Percentiles rank a stretch among this genome's conserved stretches.
Evolutionary conservation across 2,329 filamentous ascomycete genomes (phyloP).

Genomic region (Magnaporthiopsis incrustans): DNA sequence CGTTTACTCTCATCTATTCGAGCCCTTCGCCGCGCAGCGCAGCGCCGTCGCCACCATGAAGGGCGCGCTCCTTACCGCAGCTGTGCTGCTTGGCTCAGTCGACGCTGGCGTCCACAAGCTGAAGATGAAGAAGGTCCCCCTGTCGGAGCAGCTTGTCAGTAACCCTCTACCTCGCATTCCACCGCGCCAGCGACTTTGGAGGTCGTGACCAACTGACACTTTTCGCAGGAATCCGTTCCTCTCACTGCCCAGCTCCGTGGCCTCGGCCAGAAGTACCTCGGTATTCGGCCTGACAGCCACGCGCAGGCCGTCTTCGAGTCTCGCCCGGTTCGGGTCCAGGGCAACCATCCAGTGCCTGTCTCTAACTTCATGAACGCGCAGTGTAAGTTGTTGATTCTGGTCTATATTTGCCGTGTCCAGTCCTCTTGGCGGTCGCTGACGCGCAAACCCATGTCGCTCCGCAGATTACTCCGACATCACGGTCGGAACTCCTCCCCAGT

Average conservation of each 20-base stretch:
- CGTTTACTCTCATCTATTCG: constrained; percentile 1
- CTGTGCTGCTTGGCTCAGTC: constrained; percentile 73
- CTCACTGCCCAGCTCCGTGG: constrained; percentile 74
- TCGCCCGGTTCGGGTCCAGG: constrained; percentile 55
- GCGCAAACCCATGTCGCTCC: constrained; percentile 1
- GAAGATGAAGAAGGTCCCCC: constrained; percentile 93
- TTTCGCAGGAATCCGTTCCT: constrained; percentile 59
- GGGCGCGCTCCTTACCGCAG: constrained; percentile 70
- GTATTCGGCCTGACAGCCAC: constrained; percentile 61
- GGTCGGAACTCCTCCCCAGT: constrained; percentile 84
- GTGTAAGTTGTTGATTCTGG: constrained; percentile 53
- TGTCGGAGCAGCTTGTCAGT: constrained; percentile 85
- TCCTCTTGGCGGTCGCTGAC: constrained; percentile 1
- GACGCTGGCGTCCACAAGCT: constrained; percentile 88
- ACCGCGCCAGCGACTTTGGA: background rate
- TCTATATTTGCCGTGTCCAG: background rate
- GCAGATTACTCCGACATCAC: constrained; percentile 94
- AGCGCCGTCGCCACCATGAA: constrained; percentile 60
- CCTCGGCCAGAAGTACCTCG: constrained; percentile 95
- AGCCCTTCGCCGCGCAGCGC: constrained; percentile 7
- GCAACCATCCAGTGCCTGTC: constrained; percentile 75
- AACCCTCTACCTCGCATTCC: background rate
- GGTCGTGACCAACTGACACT: constrained; percentile 8
- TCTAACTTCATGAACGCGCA: constrained; percentile 98
- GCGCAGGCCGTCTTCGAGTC: constrained; percentile 74